Evolutionary conservation across 768 basidiomycete species (phyloP).

Genomic region (Kwoniella bestiolae): DNA sequence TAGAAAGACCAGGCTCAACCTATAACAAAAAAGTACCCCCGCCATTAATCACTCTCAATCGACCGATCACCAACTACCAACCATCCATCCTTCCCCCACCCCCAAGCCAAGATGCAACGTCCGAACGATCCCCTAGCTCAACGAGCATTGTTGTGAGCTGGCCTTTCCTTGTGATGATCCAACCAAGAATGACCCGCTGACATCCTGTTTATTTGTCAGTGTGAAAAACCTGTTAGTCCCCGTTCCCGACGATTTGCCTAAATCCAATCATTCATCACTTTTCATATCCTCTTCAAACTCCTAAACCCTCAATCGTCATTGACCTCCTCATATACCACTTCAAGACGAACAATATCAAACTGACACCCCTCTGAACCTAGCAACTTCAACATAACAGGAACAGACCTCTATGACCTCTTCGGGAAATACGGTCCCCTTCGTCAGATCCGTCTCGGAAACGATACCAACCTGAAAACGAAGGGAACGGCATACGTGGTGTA

Average conservation of each 20-base stretch:
- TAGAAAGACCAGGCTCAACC: too few relatives aligned
- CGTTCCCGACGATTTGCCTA: too few relatives aligned
- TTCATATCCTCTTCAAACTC: background rate
- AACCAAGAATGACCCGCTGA: background rate
- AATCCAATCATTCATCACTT: background rate
- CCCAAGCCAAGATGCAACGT: constrained; percentile 38
- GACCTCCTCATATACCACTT: background rate
- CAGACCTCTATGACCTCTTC: constrained; percentile 94
- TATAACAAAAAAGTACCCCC: too few relatives aligned
- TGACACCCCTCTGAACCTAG: too few relatives aligned
- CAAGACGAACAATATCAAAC: too few relatives aligned
- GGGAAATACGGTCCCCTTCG: constrained; percentile 96
- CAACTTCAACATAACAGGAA: constrained; percentile 63
- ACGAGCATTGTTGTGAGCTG: constrained; percentile 51
- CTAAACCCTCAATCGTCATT: background rate
- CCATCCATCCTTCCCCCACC: background rate
- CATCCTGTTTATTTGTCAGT: constrained; percentile 7
- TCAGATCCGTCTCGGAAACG: constrained; percentile 88
- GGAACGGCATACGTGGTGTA: constrained; percentile 90
- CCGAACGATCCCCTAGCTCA: constrained; percentile 54
- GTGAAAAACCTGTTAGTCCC: constrained; percentile 55
- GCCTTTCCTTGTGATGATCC: background rate
- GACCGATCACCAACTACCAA: too few relatives aligned
- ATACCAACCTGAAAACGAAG: constrained; percentile 78
- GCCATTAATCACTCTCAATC: too few relatives aligned